Conservation (phyloP, 352 stramenopile species). For the Globisporangium paroecandrum region DNA sequence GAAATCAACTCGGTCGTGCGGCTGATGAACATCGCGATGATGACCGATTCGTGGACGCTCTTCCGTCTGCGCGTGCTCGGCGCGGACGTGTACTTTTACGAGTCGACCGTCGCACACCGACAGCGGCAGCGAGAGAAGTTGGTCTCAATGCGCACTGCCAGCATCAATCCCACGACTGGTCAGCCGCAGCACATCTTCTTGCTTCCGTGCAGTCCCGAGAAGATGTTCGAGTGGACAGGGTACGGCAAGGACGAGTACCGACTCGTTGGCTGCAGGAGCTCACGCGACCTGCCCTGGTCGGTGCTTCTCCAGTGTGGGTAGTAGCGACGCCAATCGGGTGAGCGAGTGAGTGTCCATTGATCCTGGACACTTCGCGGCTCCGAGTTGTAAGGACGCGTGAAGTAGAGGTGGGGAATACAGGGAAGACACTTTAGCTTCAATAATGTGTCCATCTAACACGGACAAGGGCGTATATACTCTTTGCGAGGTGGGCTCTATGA, state of each 20-base stretch:
- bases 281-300: conserved; percentile 14
- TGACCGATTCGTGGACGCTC: conserved; percentile 41
- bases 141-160: not conserved
- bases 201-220: conserved; percentile 26
- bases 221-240: conserved; percentile 27
- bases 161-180: not conserved
- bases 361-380: not conserved
- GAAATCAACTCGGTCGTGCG: conserved; percentile 28
- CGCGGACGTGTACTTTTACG: conserved; percentile 31
- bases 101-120: conserved; percentile 4
- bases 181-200: conserved; percentile 20
- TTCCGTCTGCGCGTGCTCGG: conserved; percentile 27
- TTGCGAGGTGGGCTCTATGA: no score
- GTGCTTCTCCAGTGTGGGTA: conserved; percentile 20
- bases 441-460: not conserved
- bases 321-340: not conserved
- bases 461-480: not conserved
- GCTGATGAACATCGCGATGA: conserved; percentile 46
- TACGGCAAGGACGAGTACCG: conserved; percentile 19
- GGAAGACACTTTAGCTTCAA: not conserved
- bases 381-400: not conserved
- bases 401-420: not conserved
- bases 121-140: not conserved
- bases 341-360: not conserved
- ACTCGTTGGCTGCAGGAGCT: conserved; percentile 22